Evolutionary conservation across 495 filamentous ascomycete species (phyloP).

Genomic region (Amniculicola lignicola): DNA sequence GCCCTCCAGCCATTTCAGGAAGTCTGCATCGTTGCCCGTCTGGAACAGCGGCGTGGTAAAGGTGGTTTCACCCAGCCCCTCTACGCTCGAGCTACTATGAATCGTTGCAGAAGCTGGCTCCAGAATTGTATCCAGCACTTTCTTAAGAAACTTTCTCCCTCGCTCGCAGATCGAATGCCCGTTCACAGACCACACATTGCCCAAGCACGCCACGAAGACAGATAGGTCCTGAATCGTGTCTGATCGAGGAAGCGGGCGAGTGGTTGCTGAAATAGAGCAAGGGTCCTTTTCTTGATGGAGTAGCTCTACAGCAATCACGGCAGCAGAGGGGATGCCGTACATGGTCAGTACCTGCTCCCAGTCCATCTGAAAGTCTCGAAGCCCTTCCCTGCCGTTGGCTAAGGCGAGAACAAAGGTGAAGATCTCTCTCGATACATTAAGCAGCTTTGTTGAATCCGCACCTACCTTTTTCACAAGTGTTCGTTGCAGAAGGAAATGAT

Average conservation of each 20-base stretch:
- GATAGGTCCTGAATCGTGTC: conserved; percentile 63
- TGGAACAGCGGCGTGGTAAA: conserved; percentile 30
- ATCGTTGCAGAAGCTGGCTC: conserved; percentile 12
- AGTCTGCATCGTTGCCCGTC: conserved; percentile 38
- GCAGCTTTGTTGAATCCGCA: conserved; percentile 49
- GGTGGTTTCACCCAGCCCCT: conserved; percentile 21
- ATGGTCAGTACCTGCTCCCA: conserved; percentile 51
- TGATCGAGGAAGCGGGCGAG: conserved; percentile 51
- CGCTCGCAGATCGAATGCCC: conserved; percentile 52
- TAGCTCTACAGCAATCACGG: conserved; percentile 61
- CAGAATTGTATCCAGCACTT: conserved; percentile 49
- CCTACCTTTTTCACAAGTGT: conserved; percentile 53
- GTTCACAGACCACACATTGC: conserved; percentile 54
- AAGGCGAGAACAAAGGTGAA: conserved; percentile 48
- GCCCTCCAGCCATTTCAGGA: conserved; percentile 41
- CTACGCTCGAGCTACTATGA: background rate
- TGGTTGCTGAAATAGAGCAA: conserved; percentile 15
- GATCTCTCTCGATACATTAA: conserved; percentile 53
- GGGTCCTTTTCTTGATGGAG: conserved; percentile 53
- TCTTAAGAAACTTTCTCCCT: conserved; percentile 45
- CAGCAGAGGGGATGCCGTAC: conserved; percentile 54
- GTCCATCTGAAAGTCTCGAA: conserved; percentile 51
- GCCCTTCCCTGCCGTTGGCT: conserved; percentile 49
- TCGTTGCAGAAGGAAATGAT: conserved; percentile 58
- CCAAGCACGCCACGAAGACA: conserved; percentile 58